Evolutionary conservation across 371 early-diverging fungal genomes (phyloP), one percentile per base, ranked within the genome.

Genomic region (Mortierella sp.): DNA sequence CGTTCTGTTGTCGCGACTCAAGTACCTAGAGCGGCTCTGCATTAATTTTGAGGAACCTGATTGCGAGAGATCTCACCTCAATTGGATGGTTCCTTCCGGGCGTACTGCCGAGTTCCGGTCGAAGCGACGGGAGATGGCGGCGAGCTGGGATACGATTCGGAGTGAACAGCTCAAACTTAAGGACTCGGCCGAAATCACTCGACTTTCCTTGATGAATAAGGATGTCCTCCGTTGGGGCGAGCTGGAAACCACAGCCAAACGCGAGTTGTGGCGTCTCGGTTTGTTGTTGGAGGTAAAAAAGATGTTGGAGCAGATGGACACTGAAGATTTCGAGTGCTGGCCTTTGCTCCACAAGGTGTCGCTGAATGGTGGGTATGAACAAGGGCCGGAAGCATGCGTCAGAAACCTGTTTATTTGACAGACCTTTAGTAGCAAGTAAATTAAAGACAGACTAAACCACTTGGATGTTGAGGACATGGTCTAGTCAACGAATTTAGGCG

Each of bases 311-410:
- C 61, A 34, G 34, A 61, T 61, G 61, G 34, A 61, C 19, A 19
- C 37, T 16, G 34, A 61, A 6, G 61, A 28, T 3, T 61, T 34
- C 19, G 34, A 61, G 21, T 61, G 61, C 28, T 61, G 61, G 61
- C 61, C 61, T 19, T 61, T 61, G 34, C 61, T 61, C 14, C 61
- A 61, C 13, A 61, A 31, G 28, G 61, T 61, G 61, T 61, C 61
- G 19, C 28, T 61, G 34, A 61, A 37, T 5, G 61, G 61, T 2
- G 61, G 61, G 21, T 61, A 34, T 34, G 61, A 61, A 19, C 61
- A 61, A 34, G 61, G 21, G 19, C 61, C 61, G 16, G 61, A 61
- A 13, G 31, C 61, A 13, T 61, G 61, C 28, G 4, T 61, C 19
- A 61, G 28, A 19, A 61, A 19, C 34, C 34, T 61, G 34, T 61